These are phyloP conservation scores for Beta lomatogona DNA, from an alignment of 179 eudicot genomes.

Conservation along the genomic window DNA sequence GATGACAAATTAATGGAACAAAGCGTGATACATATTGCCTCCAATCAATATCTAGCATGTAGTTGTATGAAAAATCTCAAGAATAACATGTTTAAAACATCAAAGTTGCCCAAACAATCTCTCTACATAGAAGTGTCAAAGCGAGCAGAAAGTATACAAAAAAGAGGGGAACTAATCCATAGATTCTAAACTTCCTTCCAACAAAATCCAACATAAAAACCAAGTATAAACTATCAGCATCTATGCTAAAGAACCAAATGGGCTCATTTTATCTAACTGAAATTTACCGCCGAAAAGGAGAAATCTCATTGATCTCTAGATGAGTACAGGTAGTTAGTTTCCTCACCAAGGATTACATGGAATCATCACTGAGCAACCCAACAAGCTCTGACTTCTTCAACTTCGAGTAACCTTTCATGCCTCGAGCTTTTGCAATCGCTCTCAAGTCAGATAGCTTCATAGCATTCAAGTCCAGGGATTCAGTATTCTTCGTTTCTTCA, in stretches of 20 bases:
- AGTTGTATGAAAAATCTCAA: background rate
- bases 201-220: background rate
- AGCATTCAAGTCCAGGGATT: constrained; percentile 44
- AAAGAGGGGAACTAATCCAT: background rate
- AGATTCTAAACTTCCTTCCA: background rate
- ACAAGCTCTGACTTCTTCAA: constrained; percentile 76
- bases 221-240: background rate
- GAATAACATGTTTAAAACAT: background rate
- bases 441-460: constrained; percentile 78
- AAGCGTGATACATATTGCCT: background rate
- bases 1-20: too few relatives aligned
- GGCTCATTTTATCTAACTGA: background rate
- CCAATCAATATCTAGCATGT: too few relatives aligned
- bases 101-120: background rate
- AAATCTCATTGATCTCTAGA: constrained; percentile 2
- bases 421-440: constrained; percentile 77
- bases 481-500: constrained; percentile 28
- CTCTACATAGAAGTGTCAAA: background rate
- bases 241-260: constrained; percentile 4
- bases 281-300: constrained; percentile 11
- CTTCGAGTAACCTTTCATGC: constrained; percentile 82
- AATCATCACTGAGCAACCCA: constrained; percentile 62
- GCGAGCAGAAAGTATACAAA: background rate
- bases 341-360: constrained; percentile 23
- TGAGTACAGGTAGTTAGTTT: background rate